phyloP scores from a whole-genome alignment of 352 stramenopile species.

The Pythium sukuiense region DNA sequence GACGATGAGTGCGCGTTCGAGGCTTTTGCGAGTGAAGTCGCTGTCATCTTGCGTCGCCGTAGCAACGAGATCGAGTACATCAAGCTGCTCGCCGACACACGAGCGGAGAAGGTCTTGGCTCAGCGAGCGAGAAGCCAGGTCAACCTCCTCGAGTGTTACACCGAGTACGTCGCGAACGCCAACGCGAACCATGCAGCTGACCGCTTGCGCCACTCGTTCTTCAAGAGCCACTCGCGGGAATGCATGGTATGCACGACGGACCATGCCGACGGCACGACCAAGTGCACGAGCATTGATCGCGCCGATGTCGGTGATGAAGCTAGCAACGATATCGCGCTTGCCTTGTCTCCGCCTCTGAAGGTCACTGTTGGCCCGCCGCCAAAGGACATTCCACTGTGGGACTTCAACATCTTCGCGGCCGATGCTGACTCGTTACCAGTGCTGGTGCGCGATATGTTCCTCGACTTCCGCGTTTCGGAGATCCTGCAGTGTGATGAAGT shows the following conservation, averaged over 20 bases:
- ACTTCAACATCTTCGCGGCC: slow-evolving; percentile 79
- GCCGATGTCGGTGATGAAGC: slow-evolving; percentile 6
- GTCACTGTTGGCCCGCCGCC: slow-evolving; percentile 16
- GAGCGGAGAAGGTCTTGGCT: slow-evolving; percentile 67
- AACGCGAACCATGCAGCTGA: slow-evolving; percentile 46
- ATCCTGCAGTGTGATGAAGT: slow-evolving; percentile 57
- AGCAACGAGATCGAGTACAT: slow-evolving; percentile 90
- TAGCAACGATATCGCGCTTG: not conserved
- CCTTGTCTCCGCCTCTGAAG: slow-evolving; percentile 2
- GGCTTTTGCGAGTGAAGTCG: slow-evolving; percentile 84
- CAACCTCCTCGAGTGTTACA: slow-evolving; percentile 77
- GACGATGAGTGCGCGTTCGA: slow-evolving; percentile 87
- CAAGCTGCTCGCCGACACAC: slow-evolving; percentile 81
- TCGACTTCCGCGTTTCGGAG: slow-evolving; percentile 70
- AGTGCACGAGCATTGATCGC: slow-evolving; percentile 24
- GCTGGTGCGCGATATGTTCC: slow-evolving; percentile 72
- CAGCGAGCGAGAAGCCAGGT: slow-evolving; percentile 74
- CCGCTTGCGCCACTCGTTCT: slow-evolving; percentile 59
- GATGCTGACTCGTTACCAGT: slow-evolving; percentile 52
- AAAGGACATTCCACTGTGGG: slow-evolving; percentile 47
- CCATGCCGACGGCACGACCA: slow-evolving; percentile 22
- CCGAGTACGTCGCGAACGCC: slow-evolving; percentile 60
- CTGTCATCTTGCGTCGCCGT: slow-evolving; percentile 78
- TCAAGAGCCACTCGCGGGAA: slow-evolving; percentile 42
- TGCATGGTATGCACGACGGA: slow-evolving; percentile 39